Evolutionary conservation across 805 yeast species (phyloP).

Genomic region (Saturnispora ahearnii): DNA sequence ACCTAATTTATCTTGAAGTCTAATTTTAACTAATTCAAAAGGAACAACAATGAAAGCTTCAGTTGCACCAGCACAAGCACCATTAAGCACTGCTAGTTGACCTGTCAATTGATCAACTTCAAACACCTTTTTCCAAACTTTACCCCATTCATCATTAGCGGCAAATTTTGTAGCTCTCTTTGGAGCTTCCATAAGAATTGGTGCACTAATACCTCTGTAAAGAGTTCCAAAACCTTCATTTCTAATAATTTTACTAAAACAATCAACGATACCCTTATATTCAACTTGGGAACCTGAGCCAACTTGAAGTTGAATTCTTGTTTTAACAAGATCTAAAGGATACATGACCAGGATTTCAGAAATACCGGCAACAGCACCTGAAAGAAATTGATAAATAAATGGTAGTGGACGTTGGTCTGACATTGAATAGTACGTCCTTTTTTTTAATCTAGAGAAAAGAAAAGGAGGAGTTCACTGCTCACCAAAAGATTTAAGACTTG

Average conservation of each 20-base stretch:
- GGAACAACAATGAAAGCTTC: slow-evolving; percentile 97
- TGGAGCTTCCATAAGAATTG: slow-evolving; percentile 98
- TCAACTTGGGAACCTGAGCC: slow-evolving; percentile 43
- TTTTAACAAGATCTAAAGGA: slow-evolving; percentile 94
- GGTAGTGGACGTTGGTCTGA: slow-evolving; percentile 49
- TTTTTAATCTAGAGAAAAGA: background rate
- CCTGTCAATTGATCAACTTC: slow-evolving; percentile 67
- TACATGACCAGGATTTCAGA: slow-evolving; percentile 93
- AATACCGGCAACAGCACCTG: slow-evolving; percentile 96
- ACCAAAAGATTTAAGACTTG: no score
- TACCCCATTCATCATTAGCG: slow-evolving; percentile 95
- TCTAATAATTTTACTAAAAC: slow-evolving; percentile 71
- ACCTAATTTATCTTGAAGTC: slow-evolving; percentile 83
- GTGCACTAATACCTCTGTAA: slow-evolving; percentile 92
- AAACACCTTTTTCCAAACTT: slow-evolving; percentile 62
- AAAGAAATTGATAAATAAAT: slow-evolving; percentile 76
- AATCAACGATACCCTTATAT: slow-evolving; percentile 77
- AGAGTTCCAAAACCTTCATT: slow-evolving; percentile 78
- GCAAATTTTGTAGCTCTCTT: slow-evolving; percentile 98
- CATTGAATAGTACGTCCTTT: background rate
- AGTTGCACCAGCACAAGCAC: slow-evolving; percentile 97
- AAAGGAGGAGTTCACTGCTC: background rate
- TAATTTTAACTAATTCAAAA: slow-evolving; percentile 89
- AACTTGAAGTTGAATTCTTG: slow-evolving; percentile 87
- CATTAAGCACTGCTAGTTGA: slow-evolving; percentile 79